Conservation (phyloP, 2,329 filamentous ascomycete genomes). For the Aspergillus udagawae region DNA sequence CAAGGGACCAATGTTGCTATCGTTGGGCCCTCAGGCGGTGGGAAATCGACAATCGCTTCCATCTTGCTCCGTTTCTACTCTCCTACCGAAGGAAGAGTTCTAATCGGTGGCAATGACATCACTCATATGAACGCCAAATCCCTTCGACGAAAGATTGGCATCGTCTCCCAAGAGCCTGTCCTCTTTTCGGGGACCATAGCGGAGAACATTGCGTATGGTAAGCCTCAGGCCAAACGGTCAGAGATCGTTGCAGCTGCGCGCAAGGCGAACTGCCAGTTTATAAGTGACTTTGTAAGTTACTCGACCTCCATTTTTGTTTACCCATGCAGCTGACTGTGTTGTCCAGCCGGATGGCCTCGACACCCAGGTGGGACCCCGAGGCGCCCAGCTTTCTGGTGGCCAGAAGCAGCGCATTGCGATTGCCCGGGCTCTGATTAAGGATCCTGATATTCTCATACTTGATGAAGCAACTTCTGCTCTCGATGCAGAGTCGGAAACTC, state of each 20-base stretch:
- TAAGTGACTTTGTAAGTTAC: constrained; percentile 74
- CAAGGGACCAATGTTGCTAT: constrained; percentile 94
- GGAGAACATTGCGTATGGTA: constrained; percentile 88
- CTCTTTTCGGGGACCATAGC: constrained; percentile 75
- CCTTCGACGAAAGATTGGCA: constrained; percentile 83
- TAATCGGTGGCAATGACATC: constrained; percentile 81
- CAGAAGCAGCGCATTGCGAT: constrained; percentile 99
- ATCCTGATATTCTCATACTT: constrained; percentile 93
- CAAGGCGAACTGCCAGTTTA: constrained; percentile 94
- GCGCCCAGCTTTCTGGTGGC: constrained; percentile 88
- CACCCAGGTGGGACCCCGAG: constrained; percentile 85
- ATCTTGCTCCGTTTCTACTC: constrained; percentile 88
- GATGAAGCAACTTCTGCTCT: constrained; percentile 95
- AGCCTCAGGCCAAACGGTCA: constrained; percentile 68
- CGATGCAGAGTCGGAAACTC: constrained; percentile 92
- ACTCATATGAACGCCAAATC: constrained; percentile 88
- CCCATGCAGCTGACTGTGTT: constrained; percentile 1
- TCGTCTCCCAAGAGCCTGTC: constrained; percentile 94
- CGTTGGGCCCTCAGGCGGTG: constrained; percentile 91
- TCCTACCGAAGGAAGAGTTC: constrained; percentile 70
- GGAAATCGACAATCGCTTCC: constrained; percentile 94
- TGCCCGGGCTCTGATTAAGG: constrained; percentile 86
- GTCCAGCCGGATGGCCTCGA: constrained; percentile 80
- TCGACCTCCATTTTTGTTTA: neutral
- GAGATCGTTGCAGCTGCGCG: constrained; percentile 85